phyloP scores from a whole-genome alignment of 2,329 filamentous ascomycete genomes.

The Botrytis porri region DNA sequence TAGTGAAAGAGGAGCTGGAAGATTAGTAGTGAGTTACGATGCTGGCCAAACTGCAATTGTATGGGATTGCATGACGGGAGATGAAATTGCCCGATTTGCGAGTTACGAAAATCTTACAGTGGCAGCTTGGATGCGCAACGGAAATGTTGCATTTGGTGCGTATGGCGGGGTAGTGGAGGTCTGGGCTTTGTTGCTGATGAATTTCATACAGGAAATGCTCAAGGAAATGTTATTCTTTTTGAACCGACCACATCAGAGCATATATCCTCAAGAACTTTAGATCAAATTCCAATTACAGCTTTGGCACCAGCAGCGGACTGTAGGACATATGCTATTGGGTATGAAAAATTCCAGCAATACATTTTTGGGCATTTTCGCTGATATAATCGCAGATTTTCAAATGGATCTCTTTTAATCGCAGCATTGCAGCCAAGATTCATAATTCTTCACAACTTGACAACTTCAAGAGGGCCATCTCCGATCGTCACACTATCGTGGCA shows the following conservation, averaged over 20 bases:
- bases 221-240: constrained; percentile 92
- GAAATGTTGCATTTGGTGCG: constrained; percentile 93
- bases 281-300: constrained; percentile 91
- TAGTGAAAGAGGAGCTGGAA: constrained; percentile 79
- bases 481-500: constrained; percentile 91
- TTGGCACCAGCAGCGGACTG: constrained; percentile 87
- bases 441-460: constrained; percentile 88
- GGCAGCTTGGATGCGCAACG: constrained; percentile 94
- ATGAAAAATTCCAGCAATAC: constrained; percentile 29
- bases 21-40: constrained; percentile 91
- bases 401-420: constrained; percentile 88
- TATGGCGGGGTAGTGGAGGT: constrained; percentile 13
- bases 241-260: constrained; percentile 92
- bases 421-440: constrained; percentile 88
- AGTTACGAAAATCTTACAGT: constrained; percentile 84
- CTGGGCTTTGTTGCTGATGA: constrained; percentile 23
- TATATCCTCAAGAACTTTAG: constrained; percentile 82
- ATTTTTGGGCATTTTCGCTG: constrained; percentile 19
- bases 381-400: constrained; percentile 68
- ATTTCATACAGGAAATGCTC: constrained; percentile 72
- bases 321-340: constrained; percentile 95
- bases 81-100: constrained; percentile 86
- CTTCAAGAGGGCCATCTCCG: constrained; percentile 77
- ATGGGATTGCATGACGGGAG: constrained; percentile 91
- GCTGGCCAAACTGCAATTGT: constrained; percentile 87